A percentile compares a stretch with the other conserved stretches of the same genome.
These are phyloP conservation scores for Apiotrichum gamsii DNA, from an alignment of 1,284 basidiomycete genomes.

Conservation along the genomic window DNA sequence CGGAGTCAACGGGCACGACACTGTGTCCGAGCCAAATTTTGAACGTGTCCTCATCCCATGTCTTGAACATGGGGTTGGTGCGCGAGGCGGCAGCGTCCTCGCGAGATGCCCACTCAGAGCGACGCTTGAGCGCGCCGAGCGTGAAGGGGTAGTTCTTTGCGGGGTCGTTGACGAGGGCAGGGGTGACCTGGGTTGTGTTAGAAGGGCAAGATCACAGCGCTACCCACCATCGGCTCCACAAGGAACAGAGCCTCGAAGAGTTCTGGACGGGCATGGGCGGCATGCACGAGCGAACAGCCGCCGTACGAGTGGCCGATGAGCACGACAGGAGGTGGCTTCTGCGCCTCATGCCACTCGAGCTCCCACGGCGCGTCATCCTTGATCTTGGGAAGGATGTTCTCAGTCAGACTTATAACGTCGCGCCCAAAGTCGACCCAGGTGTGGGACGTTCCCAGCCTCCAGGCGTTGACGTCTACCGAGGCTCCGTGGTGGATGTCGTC, in stretches of 20 bases:
- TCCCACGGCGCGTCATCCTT: conserved; percentile 29
- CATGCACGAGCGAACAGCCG: conserved; percentile 59
- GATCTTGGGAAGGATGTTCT: conserved; percentile 43
- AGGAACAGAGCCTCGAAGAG: conserved; percentile 69
- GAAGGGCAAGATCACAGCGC: not conserved
- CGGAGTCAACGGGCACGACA: conserved; percentile 47
- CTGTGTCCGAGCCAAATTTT: conserved; percentile 62
- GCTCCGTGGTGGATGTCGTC: conserved; percentile 75
- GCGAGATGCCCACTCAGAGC: conserved; percentile 57
- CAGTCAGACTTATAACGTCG: conserved; percentile 48
- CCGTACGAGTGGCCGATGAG: conserved; percentile 77
- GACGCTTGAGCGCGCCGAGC: conserved; percentile 57
- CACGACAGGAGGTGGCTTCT: conserved; percentile 37
- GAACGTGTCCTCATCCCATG: conserved; percentile 58
- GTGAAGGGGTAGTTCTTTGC: conserved; percentile 17
- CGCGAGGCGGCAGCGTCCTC: conserved; percentile 59
- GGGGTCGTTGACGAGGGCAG: conserved; percentile 8
- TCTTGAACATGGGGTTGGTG: conserved; percentile 43
- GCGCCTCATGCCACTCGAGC: conserved; percentile 49
- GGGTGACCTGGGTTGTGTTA: conserved; percentile 23
- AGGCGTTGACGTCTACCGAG: conserved; percentile 59
- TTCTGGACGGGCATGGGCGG: conserved; percentile 58
- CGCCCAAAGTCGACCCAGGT: conserved; percentile 44
- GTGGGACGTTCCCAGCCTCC: conserved; percentile 47
- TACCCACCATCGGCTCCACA: conserved; percentile 59